These are phyloP conservation scores for Malus sylvestris DNA, from an alignment of 306 rosid genomes.

Conservation along the genomic window DNA sequence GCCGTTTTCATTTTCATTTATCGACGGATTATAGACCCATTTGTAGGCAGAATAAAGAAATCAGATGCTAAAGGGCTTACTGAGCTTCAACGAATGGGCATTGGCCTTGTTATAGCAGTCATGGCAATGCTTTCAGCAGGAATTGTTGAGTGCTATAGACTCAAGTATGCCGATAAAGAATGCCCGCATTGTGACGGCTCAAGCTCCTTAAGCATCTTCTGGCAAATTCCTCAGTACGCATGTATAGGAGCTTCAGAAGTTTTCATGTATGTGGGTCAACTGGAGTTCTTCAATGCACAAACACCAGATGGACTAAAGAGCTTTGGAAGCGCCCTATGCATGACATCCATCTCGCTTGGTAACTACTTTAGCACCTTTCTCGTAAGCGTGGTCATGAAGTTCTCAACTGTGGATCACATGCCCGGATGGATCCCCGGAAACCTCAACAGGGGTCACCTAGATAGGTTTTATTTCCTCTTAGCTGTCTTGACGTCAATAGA, in stretches of 20 bases:
- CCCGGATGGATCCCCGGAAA: conserved; percentile 98
- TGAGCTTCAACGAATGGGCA: conserved; percentile 95
- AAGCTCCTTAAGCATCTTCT: conserved; percentile 83
- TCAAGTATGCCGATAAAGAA: conserved; percentile 57
- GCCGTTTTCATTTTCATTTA: conserved; percentile 82
- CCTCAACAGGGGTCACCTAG: conserved; percentile 91
- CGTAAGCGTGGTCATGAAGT: conserved; percentile 88
- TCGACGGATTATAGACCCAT: conserved; percentile 77
- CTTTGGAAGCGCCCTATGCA: conserved; percentile 94
- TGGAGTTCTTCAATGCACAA: conserved; percentile 97
- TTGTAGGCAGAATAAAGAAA: conserved; percentile 60
- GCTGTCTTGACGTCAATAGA: conserved; percentile 80
- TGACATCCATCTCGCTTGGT: conserved; percentile 96
- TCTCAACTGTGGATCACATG: conserved; percentile 85
- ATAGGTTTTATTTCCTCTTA: conserved; percentile 88
- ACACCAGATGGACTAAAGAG: conserved; percentile 96
- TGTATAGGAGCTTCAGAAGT: conserved; percentile 97
- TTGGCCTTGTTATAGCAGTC: conserved; percentile 88
- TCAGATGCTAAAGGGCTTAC: conserved; percentile 66
- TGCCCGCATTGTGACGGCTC: conserved; percentile 62
- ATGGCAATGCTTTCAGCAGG: conserved; percentile 97
- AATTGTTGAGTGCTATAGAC: conserved; percentile 78
- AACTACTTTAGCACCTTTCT: conserved; percentile 90
- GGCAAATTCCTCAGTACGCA: conserved; percentile 96
- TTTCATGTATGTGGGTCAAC: conserved; percentile 95